Conservation (phyloP, 495 filamentous ascomycete genomes). For the Hypoxylon fuscum region DNA sequence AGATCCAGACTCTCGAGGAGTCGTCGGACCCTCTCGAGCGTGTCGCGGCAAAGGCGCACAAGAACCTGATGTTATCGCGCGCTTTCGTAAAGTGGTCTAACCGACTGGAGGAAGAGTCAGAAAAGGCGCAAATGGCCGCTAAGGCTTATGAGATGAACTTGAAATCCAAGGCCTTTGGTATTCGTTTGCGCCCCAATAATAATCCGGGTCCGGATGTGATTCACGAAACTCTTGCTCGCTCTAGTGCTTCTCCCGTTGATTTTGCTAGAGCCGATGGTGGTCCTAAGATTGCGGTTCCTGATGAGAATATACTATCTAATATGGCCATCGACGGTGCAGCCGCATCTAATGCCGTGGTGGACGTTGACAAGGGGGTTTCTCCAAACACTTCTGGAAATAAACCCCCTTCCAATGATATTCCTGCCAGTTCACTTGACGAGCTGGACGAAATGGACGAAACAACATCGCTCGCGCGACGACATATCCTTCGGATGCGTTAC, state of each 20-base stretch:
- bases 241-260: conserved; percentile 2
- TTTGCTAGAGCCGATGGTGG: neutral
- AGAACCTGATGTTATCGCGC: conserved; percentile 73
- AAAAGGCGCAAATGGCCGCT: conserved; percentile 43
- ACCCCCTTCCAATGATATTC: neutral
- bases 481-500: conserved; percentile 74
- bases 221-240: neutral
- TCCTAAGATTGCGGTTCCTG: neutral
- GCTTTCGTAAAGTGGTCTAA: conserved; percentile 80
- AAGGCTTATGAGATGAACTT: conserved; percentile 41
- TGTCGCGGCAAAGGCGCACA: conserved; percentile 68
- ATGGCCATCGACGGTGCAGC: neutral
- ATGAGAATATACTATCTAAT: neutral
- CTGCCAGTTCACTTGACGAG: conserved; percentile 17
- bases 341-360: neutral
- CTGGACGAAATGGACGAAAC: conserved; percentile 48
- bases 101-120: conserved; percentile 66
- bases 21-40: conserved; percentile 70
- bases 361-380: neutral
- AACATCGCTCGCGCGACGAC: conserved; percentile 69
- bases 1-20: conserved; percentile 58
- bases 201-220: neutral
- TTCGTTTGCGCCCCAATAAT: conserved; percentile 6
- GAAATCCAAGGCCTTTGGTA: conserved; percentile 41
- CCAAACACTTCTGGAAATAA: neutral